These are phyloP conservation scores for Phytophthora uliginosa DNA, from an alignment of 352 stramenopile species.

Conservation along the genomic window DNA sequence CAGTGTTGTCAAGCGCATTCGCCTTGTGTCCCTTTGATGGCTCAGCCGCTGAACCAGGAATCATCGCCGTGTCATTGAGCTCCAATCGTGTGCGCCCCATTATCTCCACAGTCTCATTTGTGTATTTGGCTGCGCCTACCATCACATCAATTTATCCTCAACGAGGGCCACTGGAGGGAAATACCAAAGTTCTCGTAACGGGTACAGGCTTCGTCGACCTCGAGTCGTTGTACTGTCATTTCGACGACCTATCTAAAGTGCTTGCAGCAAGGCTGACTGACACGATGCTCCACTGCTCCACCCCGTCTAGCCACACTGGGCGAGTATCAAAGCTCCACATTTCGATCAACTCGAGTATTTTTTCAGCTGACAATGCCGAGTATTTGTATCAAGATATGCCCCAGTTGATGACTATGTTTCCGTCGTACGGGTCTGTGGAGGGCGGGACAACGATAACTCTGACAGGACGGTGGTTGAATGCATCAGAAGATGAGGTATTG, in stretches of 20 bases:
- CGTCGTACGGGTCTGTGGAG: conserved; percentile 40
- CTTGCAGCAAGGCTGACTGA: conserved; percentile 11
- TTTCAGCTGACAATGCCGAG: conserved; percentile 15
- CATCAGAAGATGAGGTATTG: conserved; percentile 22
- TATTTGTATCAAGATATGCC: conserved; percentile 43
- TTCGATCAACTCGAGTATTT: conserved; percentile 36
- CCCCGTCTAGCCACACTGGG: conserved; percentile 28
- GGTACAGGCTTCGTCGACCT: conserved; percentile 28
- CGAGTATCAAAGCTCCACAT: conserved; percentile 20
- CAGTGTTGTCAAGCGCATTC: conserved; percentile 25
- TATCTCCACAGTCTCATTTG: conserved; percentile 17
- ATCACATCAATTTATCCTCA: conserved; percentile 31
- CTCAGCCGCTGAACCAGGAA: neutral
- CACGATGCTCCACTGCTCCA: conserved; percentile 33
- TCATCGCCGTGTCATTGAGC: conserved; percentile 27
- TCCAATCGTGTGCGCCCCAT: conserved; percentile 16
- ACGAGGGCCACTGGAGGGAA: conserved; percentile 28
- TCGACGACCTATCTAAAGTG: conserved; percentile 21
- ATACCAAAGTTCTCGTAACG: conserved; percentile 25
- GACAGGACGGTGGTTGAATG: conserved; percentile 33
- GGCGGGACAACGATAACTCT: conserved; percentile 34
- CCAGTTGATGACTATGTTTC: conserved; percentile 25
- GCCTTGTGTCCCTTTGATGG: conserved; percentile 34
- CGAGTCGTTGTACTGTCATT: conserved; percentile 38
- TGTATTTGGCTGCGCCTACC: conserved; percentile 15